Base-by-base conservation (phyloP, 768 basidiomycete species). In the Pleurotus cornucopiae region DNA sequence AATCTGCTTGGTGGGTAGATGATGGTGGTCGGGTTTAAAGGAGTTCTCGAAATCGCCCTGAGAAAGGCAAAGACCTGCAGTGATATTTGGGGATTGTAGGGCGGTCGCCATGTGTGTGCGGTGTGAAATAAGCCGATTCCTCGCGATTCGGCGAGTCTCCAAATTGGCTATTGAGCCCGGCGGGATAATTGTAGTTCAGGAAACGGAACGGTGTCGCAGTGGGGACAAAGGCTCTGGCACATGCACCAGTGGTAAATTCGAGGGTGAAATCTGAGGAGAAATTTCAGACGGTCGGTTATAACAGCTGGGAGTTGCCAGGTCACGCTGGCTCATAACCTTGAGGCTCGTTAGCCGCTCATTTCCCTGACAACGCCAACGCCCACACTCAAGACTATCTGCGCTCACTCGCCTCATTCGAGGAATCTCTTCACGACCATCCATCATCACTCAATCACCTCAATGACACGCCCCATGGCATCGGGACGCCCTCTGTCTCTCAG, bases 51-150 rank as follows among this genome's bases (percentile, higher is more conserved):
- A 39, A 39, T 41, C 51, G 37, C 51, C 51, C 51, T 53, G 51
- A 53, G 51, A 51, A 51, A 16, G 49, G 49, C n/a, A 16, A 51
- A 51, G 26, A 25, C 14, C 20, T 53, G 1, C 12, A 26, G 41
- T 21, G 51, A 53, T 53, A 53, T 53, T 53, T 53, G 51, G 51
- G 51, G 51, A 21, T 34, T 18, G 38, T 41, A 53, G 51, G 51
- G 51, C 30, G 30, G 30, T 41, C 18, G 51, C 51, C 51, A 53
- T 53, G 51, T 53, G 51, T 41, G 41, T 40, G 51, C 13, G 37
- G 39, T 53, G 51, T 40, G 39, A 53, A 53, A 40, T 53, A 41
- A 12, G 51, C 34, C 5, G 51, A 39, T 25, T 41, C 51, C 51
- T 53, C 30, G 48, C 48, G 48, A 30, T 49, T 49, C 48, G 48